Percentiles rank a stretch among this genome's conserved stretches.
Conservation (phyloP, 768 basidiomycete species). For the Macrolepiota albuminosa region DNA sequence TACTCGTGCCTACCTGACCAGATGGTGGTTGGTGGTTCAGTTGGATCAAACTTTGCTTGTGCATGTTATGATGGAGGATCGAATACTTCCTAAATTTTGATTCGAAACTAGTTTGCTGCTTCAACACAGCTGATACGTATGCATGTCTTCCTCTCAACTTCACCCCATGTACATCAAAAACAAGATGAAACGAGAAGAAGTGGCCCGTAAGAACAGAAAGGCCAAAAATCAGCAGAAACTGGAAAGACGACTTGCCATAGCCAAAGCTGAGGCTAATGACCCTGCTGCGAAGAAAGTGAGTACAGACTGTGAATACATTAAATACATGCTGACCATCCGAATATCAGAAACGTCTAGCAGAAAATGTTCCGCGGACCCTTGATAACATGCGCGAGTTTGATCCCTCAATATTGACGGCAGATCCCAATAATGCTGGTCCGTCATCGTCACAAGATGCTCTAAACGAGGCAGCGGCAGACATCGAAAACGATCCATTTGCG, state of each 20-base stretch:
- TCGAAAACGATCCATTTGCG: conserved; percentile 73
- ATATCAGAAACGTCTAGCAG: conserved; percentile 68
- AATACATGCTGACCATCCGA: not conserved
- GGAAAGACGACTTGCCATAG: conserved; percentile 69
- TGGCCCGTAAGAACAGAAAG: conserved; percentile 68
- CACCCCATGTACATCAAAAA: conserved; percentile 75
- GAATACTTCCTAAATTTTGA: not conserved
- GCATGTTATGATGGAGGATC: not conserved
- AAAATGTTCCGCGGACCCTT: conserved; percentile 87
- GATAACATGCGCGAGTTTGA: conserved; percentile 91
- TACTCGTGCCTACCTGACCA: too few relatives aligned
- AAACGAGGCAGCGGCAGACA: conserved; percentile 62
- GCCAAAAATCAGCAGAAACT: conserved; percentile 79
- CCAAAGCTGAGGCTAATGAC: conserved; percentile 72
- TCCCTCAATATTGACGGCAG: conserved; percentile 58
- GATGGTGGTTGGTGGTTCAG: too few relatives aligned
- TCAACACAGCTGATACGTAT: not conserved
- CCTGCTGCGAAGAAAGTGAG: conserved; percentile 75
- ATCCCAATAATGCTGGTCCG: conserved; percentile 32
- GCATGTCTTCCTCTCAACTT: conserved; percentile 55
- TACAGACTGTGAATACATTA: not conserved
- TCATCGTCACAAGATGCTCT: conserved; percentile 34
- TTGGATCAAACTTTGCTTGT: conserved; percentile 7
- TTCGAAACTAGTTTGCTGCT: not conserved
- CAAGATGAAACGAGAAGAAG: conserved; percentile 82